Conservation (phyloP, 305 asterid genomes). For the Fraxinus xanthoxyloides region DNA sequence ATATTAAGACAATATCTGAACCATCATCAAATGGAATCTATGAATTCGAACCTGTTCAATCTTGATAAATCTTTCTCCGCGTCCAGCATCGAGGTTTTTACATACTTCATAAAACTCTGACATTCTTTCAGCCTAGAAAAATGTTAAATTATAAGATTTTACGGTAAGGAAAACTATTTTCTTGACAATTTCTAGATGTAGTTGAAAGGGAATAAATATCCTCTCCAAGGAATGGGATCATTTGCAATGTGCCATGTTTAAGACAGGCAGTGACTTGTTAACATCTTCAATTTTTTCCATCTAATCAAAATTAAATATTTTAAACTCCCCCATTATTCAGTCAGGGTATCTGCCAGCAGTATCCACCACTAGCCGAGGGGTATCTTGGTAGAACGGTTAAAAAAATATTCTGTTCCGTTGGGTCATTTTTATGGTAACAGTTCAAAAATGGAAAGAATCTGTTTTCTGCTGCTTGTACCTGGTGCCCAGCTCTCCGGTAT, state of each 20-base stretch:
- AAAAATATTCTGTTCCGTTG: background rate
- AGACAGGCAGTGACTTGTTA: background rate
- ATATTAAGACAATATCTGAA: background rate
- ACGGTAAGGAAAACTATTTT: background rate
- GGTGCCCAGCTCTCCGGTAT: conserved; percentile 85
- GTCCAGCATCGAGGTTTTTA: conserved; percentile 78
- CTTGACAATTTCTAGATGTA: background rate
- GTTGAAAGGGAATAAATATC: background rate
- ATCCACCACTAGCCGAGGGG: background rate
- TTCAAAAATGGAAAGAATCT: background rate
- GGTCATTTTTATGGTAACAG: background rate
- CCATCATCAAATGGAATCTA: background rate
- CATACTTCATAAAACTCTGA: conserved; percentile 91
- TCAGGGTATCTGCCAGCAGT: background rate
- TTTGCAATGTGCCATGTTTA: background rate
- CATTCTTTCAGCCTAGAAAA: conserved; percentile 79
- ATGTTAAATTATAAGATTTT: conserved; percentile 17
- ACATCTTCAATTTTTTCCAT: background rate
- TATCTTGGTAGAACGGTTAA: background rate
- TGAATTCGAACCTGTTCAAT: conserved; percentile 77
- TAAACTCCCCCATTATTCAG: background rate
- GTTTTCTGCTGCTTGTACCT: conserved; percentile 44
- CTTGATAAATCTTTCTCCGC: conserved; percentile 87
- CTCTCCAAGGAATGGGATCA: background rate
- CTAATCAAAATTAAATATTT: background rate